Evolutionary conservation across 2,329 filamentous ascomycete species (phyloP).

Genomic region (Nothophaeocryptopus gaeumannii): DNA sequence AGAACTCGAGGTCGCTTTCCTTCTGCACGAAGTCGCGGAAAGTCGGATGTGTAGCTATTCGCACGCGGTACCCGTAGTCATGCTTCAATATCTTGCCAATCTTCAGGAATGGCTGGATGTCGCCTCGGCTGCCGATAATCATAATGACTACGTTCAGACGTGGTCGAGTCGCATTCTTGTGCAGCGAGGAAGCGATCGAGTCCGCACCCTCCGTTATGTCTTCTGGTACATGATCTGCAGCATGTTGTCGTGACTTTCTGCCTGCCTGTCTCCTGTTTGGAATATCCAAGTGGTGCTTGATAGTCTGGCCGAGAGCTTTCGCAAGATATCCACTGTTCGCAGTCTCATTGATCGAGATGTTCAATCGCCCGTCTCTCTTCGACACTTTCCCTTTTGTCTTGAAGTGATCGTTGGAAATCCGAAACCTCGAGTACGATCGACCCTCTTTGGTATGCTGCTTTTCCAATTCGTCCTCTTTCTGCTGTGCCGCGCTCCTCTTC

Average conservation of each 20-base stretch:
- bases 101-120: conserved; percentile 76
- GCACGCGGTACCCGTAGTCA: conserved; percentile 68
- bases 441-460: conserved; percentile 17
- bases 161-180: conserved; percentile 37
- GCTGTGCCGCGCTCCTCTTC: conserved; percentile 5
- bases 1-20: conserved; percentile 73
- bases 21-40: conserved; percentile 74
- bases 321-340: conserved; percentile 68
- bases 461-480: conserved; percentile 15
- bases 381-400: conserved; percentile 63
- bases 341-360: conserved; percentile 70
- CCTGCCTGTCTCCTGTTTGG: conserved; percentile 25
- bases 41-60: conserved; percentile 74
- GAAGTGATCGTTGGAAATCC: conserved; percentile 63
- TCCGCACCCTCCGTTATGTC: conserved; percentile 22
- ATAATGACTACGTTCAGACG: conserved; percentile 76
- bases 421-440: conserved; percentile 53
- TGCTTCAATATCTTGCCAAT: conserved; percentile 71
- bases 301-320: conserved; percentile 66
- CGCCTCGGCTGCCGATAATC: conserved; percentile 76
- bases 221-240: conserved; percentile 15
- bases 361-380: conserved; percentile 66
- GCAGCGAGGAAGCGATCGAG: conserved; percentile 28
- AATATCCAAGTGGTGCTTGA: conserved; percentile 54
- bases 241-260: conserved; percentile 34